Evolutionary conservation across 306 rosid genomes (phyloP).

Genomic region (Vigna reflexopilosa): DNA sequence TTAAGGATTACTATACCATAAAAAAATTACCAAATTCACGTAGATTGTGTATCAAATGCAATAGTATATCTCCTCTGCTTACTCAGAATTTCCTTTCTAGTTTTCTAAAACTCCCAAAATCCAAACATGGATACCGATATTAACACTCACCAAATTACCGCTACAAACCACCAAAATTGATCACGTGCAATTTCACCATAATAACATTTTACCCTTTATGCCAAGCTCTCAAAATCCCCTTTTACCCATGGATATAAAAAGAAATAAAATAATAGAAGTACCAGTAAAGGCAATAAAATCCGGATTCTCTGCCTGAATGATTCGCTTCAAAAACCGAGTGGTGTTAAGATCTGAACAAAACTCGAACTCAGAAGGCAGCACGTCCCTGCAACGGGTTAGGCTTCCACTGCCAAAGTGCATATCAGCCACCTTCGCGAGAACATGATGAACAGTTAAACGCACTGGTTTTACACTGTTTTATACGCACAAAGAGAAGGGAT

Average conservation of each 20-base stretch:
- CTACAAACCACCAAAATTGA: neutral
- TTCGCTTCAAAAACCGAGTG: conserved; percentile 64
- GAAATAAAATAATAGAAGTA: conserved; percentile 30
- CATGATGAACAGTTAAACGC: neutral
- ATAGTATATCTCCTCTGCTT: too few relatives aligned
- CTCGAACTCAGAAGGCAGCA: conserved; percentile 64
- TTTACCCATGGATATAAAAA: neutral
- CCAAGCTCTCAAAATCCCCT: neutral
- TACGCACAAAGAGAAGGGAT: neutral
- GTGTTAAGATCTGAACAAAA: conserved; percentile 89
- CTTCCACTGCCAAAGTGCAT: conserved; percentile 83
- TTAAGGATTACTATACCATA: too few relatives aligned
- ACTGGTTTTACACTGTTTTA: neutral
- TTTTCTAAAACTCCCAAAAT: neutral
- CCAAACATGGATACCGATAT: neutral
- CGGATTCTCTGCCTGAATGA: conserved; percentile 72
- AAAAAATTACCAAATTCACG: too few relatives aligned
- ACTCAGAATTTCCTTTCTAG: too few relatives aligned
- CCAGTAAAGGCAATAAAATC: conserved; percentile 94
- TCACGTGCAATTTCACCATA: neutral
- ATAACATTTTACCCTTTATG: neutral
- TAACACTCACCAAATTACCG: neutral
- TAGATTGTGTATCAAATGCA: too few relatives aligned
- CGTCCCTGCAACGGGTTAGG: conserved; percentile 73
- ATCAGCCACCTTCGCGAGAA: conserved; percentile 74